phyloP scores from a whole-genome alignment of 306 rosid species.

The Lablab purpureus region DNA sequence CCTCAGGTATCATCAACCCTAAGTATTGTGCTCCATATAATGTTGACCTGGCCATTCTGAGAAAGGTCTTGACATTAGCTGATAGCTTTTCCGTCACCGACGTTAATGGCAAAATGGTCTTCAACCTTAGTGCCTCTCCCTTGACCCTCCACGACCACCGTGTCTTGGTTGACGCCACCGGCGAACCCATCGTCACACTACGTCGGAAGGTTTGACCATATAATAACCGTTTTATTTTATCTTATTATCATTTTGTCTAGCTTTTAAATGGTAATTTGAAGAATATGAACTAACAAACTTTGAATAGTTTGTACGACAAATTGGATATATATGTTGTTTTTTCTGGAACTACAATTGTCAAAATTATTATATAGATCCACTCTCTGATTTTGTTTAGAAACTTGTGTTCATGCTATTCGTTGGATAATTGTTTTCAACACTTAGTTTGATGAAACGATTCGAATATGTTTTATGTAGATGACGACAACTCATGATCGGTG shows the following conservation, averaged over 20 bases:
- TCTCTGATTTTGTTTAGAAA: background rate
- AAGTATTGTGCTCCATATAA: slow-evolving; percentile 56
- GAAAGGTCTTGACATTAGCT: slow-evolving; percentile 49
- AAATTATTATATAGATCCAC: too few species aligned
- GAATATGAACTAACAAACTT: background rate
- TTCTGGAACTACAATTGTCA: background rate
- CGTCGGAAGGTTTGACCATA: slow-evolving; percentile 53
- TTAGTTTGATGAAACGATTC: background rate
- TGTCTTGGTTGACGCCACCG: slow-evolving; percentile 56
- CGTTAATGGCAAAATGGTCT: slow-evolving; percentile 53
- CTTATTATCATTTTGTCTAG: background rate
- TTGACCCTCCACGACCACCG: slow-evolving; percentile 54
- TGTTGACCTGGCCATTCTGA: slow-evolving; percentile 52
- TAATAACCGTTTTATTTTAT: background rate
- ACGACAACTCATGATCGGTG: slow-evolving; percentile 51
- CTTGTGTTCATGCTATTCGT: background rate
- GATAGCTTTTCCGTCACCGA: slow-evolving; percentile 59
- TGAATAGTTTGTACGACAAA: background rate
- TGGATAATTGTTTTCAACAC: background rate
- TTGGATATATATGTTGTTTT: background rate
- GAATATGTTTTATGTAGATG: slow-evolving; percentile 36
- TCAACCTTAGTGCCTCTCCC: slow-evolving; percentile 58
- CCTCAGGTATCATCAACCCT: slow-evolving; percentile 49
- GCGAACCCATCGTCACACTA: slow-evolving; percentile 52
- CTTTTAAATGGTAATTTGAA: background rate